Conservation (phyloP, 2,329 filamentous ascomycete genomes). For the Cadophora gregata region DNA sequence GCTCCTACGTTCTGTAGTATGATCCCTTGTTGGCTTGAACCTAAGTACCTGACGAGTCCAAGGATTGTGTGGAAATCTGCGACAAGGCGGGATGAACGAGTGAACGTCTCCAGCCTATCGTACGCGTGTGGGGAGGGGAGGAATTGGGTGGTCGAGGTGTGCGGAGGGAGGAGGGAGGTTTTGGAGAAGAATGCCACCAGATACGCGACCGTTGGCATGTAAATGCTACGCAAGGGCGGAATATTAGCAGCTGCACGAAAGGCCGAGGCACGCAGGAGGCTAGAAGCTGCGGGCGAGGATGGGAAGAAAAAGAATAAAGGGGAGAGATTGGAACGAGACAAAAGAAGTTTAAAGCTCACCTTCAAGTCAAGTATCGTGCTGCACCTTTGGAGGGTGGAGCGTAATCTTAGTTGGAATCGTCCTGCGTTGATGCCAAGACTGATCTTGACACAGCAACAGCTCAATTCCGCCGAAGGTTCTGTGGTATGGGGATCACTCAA, state of each 20-base stretch:
- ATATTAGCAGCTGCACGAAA: conserved; percentile 36
- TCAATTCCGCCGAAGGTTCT: conserved; percentile 23
- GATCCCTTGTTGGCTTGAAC: conserved; percentile 35
- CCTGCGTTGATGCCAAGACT: conserved; percentile 24
- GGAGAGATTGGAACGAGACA: not conserved
- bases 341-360: conserved; percentile 27
- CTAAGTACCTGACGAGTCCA: conserved; percentile 30
- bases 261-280: conserved; percentile 8
- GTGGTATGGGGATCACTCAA: conserved; percentile 19
- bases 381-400: conserved; percentile 28
- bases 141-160: conserved; percentile 34
- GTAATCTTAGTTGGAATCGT: conserved; percentile 35
- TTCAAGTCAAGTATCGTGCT: conserved; percentile 27
- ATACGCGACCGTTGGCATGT: conserved; percentile 45
- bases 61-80: conserved; percentile 31
- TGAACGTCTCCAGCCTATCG: conserved; percentile 46
- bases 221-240: conserved; percentile 42
- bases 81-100: conserved; percentile 46
- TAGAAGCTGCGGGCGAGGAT: conserved; percentile 4
- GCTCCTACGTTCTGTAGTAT: conserved; percentile 22
- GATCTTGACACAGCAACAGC: conserved; percentile 23
- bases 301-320: conserved; percentile 13
- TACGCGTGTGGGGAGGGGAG: conserved; percentile 30
- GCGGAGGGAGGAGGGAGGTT: conserved; percentile 17
- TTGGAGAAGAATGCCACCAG: conserved; percentile 38